Evolutionary conservation across 2,329 filamentous ascomycete species (phyloP).

Genomic region (Nemania sp.): DNA sequence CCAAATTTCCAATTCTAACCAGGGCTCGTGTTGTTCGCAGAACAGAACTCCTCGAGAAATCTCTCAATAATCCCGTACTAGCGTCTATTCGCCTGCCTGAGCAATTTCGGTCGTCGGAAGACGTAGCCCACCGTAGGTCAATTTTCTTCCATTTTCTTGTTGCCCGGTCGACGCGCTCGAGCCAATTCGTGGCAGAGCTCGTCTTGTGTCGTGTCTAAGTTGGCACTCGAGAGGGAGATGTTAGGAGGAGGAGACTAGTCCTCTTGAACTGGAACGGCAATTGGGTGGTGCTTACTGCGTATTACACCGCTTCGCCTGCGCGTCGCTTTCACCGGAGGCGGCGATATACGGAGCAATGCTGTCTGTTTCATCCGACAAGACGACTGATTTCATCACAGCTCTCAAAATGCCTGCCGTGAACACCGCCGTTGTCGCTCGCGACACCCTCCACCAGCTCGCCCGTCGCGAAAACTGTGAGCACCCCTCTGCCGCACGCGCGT

Average conservation of each 20-base stretch:
- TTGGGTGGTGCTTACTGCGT: not conserved
- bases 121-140: constrained; percentile 22
- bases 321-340: not conserved
- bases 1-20: constrained; percentile 35
- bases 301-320: not conserved
- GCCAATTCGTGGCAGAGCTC: constrained; percentile 6
- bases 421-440: constrained; percentile 42
- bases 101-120: constrained; percentile 9
- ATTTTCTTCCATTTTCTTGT: constrained; percentile 26
- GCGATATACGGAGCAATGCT: not conserved
- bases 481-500: not conserved
- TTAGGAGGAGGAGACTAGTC: not conserved
- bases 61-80: constrained; percentile 30
- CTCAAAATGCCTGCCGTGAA: constrained; percentile 43
- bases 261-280: not conserved
- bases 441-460: constrained; percentile 38
- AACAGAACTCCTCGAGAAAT: constrained; percentile 31
- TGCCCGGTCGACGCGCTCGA: constrained; percentile 20
- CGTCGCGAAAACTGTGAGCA: constrained; percentile 41
- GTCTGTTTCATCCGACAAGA: constrained; percentile 18
- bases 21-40: constrained; percentile 44
- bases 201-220: not conserved
- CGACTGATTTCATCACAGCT: constrained; percentile 27
- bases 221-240: not conserved
- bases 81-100: constrained; percentile 24